Base-by-base conservation (phyloP, 805 yeast genomes). In the Candida hispaniensis region DNA sequence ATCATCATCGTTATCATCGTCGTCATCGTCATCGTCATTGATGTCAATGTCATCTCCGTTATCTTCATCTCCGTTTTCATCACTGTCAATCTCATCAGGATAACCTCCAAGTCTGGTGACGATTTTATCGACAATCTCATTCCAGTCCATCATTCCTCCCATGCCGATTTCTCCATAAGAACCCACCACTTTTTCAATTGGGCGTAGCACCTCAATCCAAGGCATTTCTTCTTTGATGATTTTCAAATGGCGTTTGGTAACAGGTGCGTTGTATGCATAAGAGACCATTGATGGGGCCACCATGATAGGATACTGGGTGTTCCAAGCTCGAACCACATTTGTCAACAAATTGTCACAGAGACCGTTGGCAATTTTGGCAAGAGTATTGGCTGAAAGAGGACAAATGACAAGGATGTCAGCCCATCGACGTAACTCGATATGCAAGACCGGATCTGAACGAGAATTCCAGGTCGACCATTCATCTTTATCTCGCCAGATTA, bases 131-230 rank as follows among this genome's bases (percentile, higher is more conserved):
- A 85, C 94, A 47, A 91, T 78, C 54, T 86, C 96, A 54, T 82
- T 79, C 73, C 93, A 83, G 48, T 91, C 97, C 77, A 86, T 79
- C 97, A 91, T 91, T 38, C 98, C 97, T 30, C 98, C 97, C 83
- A 91, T 79, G n/a, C 97, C 97, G 14, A 91, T 85, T 48, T 88
- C 97, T 42, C 98, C 97, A 60, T 86, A 83, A 25, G 82, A 71
- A 39, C 93, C 83, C 51, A 79, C 74, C 5, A 88, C 94, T 56
- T 88, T 88, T 56, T 88, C 98, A 14, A 85, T 83, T 0, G 98
- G 98, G 54, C 77, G 79, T 51, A 91, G 66, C n/a, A 88, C 73
- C 45, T 83, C 93, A 43, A 88, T 77, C 88, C 93, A 88, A 20
- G 88, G 82, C 91, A 91, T 86, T 45, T 85, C 94, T 44, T 83